A percentile compares a stretch with the other conserved stretches of the same genome.
These are phyloP conservation scores for Myriosclerotinia scirpicola DNA, from an alignment of 2,329 filamentous ascomycete genomes.

Conservation along the genomic window DNA sequence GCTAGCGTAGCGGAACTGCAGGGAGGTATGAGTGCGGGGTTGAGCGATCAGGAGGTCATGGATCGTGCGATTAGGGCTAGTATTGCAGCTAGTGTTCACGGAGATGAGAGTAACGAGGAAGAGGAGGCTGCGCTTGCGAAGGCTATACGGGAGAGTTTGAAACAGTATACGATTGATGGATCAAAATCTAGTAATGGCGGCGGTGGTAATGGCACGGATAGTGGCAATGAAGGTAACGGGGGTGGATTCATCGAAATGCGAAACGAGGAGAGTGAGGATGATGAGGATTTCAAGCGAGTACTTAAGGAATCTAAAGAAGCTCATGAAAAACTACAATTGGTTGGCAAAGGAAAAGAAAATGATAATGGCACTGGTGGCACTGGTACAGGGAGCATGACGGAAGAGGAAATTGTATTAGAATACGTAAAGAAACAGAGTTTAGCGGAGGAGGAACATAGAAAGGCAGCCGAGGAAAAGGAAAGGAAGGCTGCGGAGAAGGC, in stretches of 20 bases:
- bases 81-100: constrained; percentile 37
- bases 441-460: constrained; percentile 58
- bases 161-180: constrained; percentile 24
- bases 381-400: constrained; percentile 43
- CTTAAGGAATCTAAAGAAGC: constrained; percentile 38
- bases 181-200: constrained; percentile 7
- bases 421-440: constrained; percentile 77
- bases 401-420: constrained; percentile 73
- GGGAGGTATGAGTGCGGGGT: constrained; percentile 35
- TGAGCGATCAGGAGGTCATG: constrained; percentile 45
- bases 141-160: constrained; percentile 55
- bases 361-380: constrained; percentile 22
- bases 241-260: constrained; percentile 14
- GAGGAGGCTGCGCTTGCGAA: constrained; percentile 54
- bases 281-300: constrained; percentile 34
- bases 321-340: neutral
- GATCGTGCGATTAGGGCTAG: constrained; percentile 52
- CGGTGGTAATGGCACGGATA: neutral
- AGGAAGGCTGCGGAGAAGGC: constrained; percentile 20
- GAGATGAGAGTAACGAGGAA: constrained; percentile 20
- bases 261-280: constrained; percentile 26
- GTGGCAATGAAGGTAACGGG: constrained; percentile 22
- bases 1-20: constrained; percentile 65
- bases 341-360: neutral
- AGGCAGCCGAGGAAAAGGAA: constrained; percentile 24